Base-by-base conservation (phyloP, 805 yeast species). In the Saturnispora serradocipensis region DNA sequence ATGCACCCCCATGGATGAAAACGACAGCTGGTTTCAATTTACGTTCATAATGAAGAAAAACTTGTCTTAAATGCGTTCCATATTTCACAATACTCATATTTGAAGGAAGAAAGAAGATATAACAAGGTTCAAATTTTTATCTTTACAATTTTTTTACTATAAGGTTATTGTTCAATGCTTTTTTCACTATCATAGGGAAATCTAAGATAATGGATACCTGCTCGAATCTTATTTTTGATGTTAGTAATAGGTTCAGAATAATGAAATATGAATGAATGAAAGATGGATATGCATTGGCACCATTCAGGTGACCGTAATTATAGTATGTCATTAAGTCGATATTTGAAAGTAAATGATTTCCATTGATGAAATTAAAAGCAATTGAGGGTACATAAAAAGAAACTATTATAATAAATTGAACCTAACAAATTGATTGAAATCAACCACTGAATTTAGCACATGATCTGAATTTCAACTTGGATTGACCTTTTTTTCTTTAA, bases 1-100 rank as follows among this genome's bases (percentile, higher is more conserved):
- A 88, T 0, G 89, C 95, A 0, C 96, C 96, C 1, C 96, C 96
- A 66, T 88, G 96, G 39, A 88, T 74, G 57, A 80, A 82, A 0
- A 86, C 73, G 3, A 49, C 9, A 6, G n/a, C 34, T 3, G 43
- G 15, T 4, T 10, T 39, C 5, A 5, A 36, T 15, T n/a, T 11
- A 16, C 27, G 43, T 30, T 44, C 38, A 43, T 38, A 30, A 11
- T 40, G 28, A 24, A 40, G 44, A 15, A 20, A 27, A 5, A 30
- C 24, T 11, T 40, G 50, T 18, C 27, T 7, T 9, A 42, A 15
- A 25, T 40, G 38, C 10, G 30, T 13, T 18, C 34, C 42, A 8
- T 42, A 27, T 20, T 39, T 11, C 13, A 47, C 18, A 18, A 15
- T 47, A 38, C 34, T n/a, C 45, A 27, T 40, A 22, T 22, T 22